Evolutionary conservation across 805 yeast genomes (phyloP).

Genomic region (Pichia scutulata): DNA sequence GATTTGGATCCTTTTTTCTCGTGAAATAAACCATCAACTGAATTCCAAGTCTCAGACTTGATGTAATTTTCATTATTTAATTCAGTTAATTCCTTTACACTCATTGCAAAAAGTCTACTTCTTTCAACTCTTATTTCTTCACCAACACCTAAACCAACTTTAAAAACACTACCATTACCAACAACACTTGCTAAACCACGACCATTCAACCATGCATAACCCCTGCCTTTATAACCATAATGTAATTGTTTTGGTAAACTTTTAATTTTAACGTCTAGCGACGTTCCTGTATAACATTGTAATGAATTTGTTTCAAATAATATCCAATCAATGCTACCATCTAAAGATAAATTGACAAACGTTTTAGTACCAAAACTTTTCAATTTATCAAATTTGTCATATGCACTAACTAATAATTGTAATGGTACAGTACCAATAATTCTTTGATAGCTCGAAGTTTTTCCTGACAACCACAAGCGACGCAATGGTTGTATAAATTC

Average conservation of each 20-base stretch:
- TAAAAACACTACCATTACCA: constrained; percentile 49
- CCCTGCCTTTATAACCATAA: constrained; percentile 26
- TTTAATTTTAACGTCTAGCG: constrained; percentile 34
- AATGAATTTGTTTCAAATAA: constrained; percentile 39
- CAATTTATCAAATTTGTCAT: constrained; percentile 15
- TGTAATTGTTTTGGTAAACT: constrained; percentile 34
- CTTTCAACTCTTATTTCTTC: constrained; percentile 44
- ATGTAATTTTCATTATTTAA: constrained; percentile 19
- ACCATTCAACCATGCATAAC: constrained; percentile 45
- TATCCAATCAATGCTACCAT: constrained; percentile 61
- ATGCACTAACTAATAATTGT: constrained; percentile 36
- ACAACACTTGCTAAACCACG: constrained; percentile 49
- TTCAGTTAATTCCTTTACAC: constrained; percentile 42
- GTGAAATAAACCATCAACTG: constrained; percentile 6
- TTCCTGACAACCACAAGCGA: constrained; percentile 37
- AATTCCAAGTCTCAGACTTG: constrained; percentile 13
- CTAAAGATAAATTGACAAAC: constrained; percentile 39
- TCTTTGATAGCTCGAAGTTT: constrained; percentile 37
- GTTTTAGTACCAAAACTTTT: constrained; percentile 25
- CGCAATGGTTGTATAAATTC: constrained; percentile 33
- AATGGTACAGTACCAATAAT: constrained; percentile 42
- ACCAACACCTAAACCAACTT: constrained; percentile 34
- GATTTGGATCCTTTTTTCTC: neutral
- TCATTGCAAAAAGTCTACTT: constrained; percentile 40
- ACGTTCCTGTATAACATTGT: constrained; percentile 47